Percentiles rank a stretch among this genome's conserved stretches.
phyloP scores from a whole-genome alignment of 139 green algal genomes.

The Nannochloris sp. region DNA sequence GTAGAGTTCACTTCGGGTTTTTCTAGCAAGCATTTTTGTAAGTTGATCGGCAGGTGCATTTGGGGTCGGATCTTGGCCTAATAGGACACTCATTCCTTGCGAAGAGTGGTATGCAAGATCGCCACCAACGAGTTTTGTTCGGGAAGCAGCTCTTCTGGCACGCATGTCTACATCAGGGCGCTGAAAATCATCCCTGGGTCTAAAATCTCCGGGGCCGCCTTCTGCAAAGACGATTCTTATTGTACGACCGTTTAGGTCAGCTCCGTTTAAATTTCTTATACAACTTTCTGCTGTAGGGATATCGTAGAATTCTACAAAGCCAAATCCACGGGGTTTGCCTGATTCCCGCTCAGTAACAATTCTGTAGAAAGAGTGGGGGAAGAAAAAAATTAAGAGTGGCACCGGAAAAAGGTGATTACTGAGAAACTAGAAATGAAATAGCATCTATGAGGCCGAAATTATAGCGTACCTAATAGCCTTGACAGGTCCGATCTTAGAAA shows the following conservation, averaged over 20 bases:
- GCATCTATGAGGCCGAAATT: neutral
- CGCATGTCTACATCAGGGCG: no score
- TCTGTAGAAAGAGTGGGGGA: slow-evolving; percentile 32
- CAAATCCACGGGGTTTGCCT: slow-evolving; percentile 89
- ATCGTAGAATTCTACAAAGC: slow-evolving; percentile 92
- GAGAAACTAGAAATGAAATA: neutral
- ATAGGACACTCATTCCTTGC: slow-evolving; percentile 9
- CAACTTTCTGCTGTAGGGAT: slow-evolving; percentile 75
- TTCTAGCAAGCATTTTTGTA: slow-evolving; percentile 28
- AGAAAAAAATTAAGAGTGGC: neutral
- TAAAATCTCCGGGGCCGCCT: slow-evolving; percentile 9
- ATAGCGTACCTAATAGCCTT: slow-evolving; percentile 21
- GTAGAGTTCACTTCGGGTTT: slow-evolving; percentile 57
- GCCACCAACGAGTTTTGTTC: slow-evolving; percentile 7
- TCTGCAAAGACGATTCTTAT: slow-evolving; percentile 65
- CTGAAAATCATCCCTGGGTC: neutral
- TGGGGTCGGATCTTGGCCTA: slow-evolving; percentile 7
- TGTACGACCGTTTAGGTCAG: slow-evolving; percentile 54
- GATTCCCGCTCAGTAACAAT: slow-evolving; percentile 89
- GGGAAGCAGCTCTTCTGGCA: neutral
- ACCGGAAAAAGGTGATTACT: neutral
- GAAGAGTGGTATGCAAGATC: slow-evolving; percentile 27
- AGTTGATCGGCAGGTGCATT: slow-evolving; percentile 10
- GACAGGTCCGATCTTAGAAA: slow-evolving; percentile 27
- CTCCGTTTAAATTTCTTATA: slow-evolving; percentile 73